Percentiles rank a stretch among this genome's conserved stretches.
phyloP scores from a whole-genome alignment of 805 yeast species.

The Candida awuae region DNA sequence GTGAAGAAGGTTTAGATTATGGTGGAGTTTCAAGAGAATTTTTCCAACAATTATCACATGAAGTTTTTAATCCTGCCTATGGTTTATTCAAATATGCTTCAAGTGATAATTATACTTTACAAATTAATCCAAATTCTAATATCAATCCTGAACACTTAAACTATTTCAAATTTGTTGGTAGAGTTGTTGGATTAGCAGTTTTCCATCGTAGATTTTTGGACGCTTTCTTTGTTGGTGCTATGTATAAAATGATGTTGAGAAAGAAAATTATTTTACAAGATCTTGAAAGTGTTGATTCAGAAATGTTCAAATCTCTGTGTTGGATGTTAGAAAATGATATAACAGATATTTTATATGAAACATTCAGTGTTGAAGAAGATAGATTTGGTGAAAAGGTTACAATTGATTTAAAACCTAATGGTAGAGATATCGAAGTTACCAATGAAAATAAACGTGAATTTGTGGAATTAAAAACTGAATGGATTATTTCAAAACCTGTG shows the following conservation, averaged over 20 bases:
- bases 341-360: constrained; percentile 75
- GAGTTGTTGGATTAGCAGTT: constrained; percentile 96
- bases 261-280: constrained; percentile 93
- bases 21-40: constrained; percentile 99
- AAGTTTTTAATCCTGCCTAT: constrained; percentile 97
- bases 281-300: constrained; percentile 98
- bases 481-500: constrained; percentile 90
- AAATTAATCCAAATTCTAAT: constrained; percentile 94
- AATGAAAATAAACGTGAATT: constrained; percentile 94
- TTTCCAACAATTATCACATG: constrained; percentile 92
- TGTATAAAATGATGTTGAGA: constrained; percentile 94
- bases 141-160: constrained; percentile 97
- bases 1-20: constrained; percentile 98
- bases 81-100: constrained; percentile 96
- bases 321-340: constrained; percentile 97
- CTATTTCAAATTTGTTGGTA: constrained; percentile 95
- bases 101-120: constrained; percentile 95
- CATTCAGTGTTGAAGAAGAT: constrained; percentile 82
- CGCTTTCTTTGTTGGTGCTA: constrained; percentile 96
- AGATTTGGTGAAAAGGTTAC: constrained; percentile 88
- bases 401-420: constrained; percentile 84
- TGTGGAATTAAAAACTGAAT: constrained; percentile 89
- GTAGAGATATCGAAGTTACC: constrained; percentile 82
- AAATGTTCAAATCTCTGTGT: constrained; percentile 85
- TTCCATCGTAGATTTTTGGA: constrained; percentile 97